phyloP scores from a whole-genome alignment of 345 rosid species.

The Xanthoceras sorbifolium region DNA sequence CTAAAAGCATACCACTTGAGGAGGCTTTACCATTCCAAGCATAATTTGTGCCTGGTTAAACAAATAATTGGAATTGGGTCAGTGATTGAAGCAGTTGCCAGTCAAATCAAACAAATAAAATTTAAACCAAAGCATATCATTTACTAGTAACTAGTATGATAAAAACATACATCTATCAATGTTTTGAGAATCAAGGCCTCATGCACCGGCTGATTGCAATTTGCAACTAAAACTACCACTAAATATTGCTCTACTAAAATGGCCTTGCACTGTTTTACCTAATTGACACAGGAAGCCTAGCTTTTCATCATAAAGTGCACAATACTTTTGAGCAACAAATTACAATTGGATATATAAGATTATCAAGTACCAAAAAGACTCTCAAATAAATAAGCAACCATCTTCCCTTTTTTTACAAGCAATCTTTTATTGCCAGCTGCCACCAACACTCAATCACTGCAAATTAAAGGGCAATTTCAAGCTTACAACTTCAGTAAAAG shows the following conservation, averaged over 20 bases:
- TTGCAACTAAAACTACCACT: background rate
- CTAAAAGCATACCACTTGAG: slow-evolving; percentile 64
- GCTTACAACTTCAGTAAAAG: background rate
- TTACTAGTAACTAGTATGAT: background rate
- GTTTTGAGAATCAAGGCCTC: background rate
- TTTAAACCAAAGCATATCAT: slow-evolving; percentile 6
- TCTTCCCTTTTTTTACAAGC: background rate
- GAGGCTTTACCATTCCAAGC: slow-evolving; percentile 99
- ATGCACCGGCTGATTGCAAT: background rate
- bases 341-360: background rate
- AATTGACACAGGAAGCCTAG: slow-evolving; percentile 3
- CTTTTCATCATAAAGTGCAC: background rate
- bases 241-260: background rate
- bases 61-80: slow-evolving; percentile 7
- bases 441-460: background rate
- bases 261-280: background rate
- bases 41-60: slow-evolving; percentile 86
- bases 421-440: background rate
- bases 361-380: background rate
- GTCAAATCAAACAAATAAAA: background rate
- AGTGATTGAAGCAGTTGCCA: background rate
- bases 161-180: background rate
- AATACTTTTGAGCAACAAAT: background rate
- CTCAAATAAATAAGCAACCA: slow-evolving; percentile 1
- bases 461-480: background rate